phyloP scores from a whole-genome alignment of 2,329 filamentous ascomycete species.

The Colletotrichum lindemuthianum region DNA sequence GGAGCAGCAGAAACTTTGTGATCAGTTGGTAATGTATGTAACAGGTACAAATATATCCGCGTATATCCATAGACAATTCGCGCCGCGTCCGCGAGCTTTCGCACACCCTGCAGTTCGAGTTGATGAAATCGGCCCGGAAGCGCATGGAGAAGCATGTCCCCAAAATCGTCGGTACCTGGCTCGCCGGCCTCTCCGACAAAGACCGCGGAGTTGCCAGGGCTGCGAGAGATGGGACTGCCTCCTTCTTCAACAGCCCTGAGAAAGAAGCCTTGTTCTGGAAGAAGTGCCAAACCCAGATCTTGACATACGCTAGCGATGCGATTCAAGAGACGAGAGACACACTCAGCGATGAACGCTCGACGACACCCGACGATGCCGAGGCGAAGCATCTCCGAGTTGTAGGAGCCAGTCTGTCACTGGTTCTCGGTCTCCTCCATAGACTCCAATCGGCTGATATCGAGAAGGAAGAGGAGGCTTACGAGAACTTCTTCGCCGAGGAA shows the following conservation, averaged over 20 bases:
- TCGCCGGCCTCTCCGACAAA: conserved; percentile 87
- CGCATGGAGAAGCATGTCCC: conserved; percentile 84
- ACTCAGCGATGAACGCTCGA: conserved; percentile 88
- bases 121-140: conserved; percentile 75
- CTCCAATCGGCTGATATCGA: conserved; percentile 63
- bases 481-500: conserved; percentile 73
- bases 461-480: conserved; percentile 70
- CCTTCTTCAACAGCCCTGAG: conserved; percentile 81
- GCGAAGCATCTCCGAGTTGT: conserved; percentile 85
- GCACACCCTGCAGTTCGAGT: conserved; percentile 75
- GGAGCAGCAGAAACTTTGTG: conserved; percentile 40
- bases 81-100: conserved; percentile 88
- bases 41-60: conserved; percentile 86
- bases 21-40: conserved; percentile 50
- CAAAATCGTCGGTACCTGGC: conserved; percentile 86
- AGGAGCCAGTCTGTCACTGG: conserved; percentile 63
- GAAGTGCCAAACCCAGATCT: conserved; percentile 81
- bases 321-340: conserved; percentile 83
- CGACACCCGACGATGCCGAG: conserved; percentile 84
- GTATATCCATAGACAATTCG: conserved; percentile 88
- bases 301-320: conserved; percentile 84
- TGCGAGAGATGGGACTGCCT: conserved; percentile 79
- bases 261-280: conserved; percentile 83
- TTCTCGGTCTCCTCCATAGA: conserved; percentile 62
- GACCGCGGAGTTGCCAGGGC: conserved; percentile 80